Base-by-base conservation (phyloP, 225 moss, liverwort and hornwort genomes). In the Sphagnum tenellum region DNA sequence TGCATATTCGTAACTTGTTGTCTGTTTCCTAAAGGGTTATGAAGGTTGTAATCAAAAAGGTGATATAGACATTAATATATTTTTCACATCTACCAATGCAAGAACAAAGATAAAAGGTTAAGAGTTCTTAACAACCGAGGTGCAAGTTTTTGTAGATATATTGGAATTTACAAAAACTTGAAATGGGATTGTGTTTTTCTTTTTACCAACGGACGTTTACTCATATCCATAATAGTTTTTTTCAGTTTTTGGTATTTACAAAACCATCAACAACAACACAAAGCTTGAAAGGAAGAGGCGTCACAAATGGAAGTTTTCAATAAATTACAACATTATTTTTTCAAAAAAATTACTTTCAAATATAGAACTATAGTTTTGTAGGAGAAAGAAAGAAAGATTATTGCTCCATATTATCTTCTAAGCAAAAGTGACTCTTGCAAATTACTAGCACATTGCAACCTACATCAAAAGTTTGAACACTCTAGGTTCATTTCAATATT, bases 181-280 rank as follows among this genome's bases (percentile, higher is more conserved):
- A 71, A 81, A 85, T 46, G 71, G 71, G 55, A 71, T 75, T 54
- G 66, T 76, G 12, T 69, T 81, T 50, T 61, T 70, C 48, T 47
- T 68, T 68, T 73, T 5, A 73, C 77, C 82, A 64, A 79, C 69
- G 47, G 76, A 79, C 60, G 74, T 59, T 49, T 82, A 69, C 64
- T 86, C 77, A 59, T 77, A 79, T 63, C 77, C 73, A 66, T 79
- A 86, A 61, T 82, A 69, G 51, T 73, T 79, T 70, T 75, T 75
- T 29, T 29, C 67, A 86, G 69, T 47, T 73, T 69, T 62, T 73
- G 47, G 54, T 73, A 71, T 66, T 74, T 69, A 45, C 4, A 73
- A 64, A 48, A 61, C 9, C 45, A 45, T 5, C 6, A 52, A 5
- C 45, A 46, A 45, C 44, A 11, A n/a, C 9, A 29, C n/a, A 8